phyloP scores from a whole-genome alignment of 2,329 filamentous ascomycete genomes.

The Epichloe coenophiala region DNA sequence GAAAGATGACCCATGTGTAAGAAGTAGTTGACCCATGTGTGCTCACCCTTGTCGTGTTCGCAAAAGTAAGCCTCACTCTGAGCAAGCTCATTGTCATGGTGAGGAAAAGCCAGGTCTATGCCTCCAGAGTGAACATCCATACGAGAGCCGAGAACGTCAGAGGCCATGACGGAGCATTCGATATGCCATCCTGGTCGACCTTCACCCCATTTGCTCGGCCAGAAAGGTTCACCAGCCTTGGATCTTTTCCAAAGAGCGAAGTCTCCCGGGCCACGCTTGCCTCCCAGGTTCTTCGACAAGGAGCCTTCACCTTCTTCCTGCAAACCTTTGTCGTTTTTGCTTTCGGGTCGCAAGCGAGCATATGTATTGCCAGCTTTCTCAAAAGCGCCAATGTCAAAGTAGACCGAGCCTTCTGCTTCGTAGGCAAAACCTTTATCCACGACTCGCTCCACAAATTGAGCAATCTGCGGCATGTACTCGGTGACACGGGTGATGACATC shows the following conservation, averaged over 20 bases:
- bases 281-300: conserved; percentile 44
- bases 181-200: conserved; percentile 94
- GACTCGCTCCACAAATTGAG: conserved; percentile 68
- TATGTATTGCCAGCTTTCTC: conserved; percentile 77
- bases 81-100: conserved; percentile 85
- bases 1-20: conserved; percentile 82
- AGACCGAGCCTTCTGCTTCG: conserved; percentile 69
- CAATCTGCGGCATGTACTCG: conserved; percentile 81
- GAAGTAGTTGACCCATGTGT: conserved; percentile 92
- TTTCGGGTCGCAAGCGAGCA: conserved; percentile 73
- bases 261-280: conserved; percentile 66
- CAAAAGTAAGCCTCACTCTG: conserved; percentile 80
- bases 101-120: conserved; percentile 80
- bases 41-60: conserved; percentile 33
- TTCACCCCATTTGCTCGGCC: conserved; percentile 76
- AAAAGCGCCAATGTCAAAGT: conserved; percentile 83
- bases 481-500: conserved; percentile 82
- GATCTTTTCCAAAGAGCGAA: conserved; percentile 92
- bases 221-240: conserved; percentile 82
- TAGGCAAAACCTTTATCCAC: conserved; percentile 82
- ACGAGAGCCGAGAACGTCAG: conserved; percentile 65
- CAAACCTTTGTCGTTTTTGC: conserved; percentile 67
- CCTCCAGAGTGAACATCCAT: conserved; percentile 93
- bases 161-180: conserved; percentile 93
- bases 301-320: conserved; percentile 86